phyloP scores from a whole-genome alignment of 306 rosid genomes.

The Cyamopsis tetragonoloba region DNA sequence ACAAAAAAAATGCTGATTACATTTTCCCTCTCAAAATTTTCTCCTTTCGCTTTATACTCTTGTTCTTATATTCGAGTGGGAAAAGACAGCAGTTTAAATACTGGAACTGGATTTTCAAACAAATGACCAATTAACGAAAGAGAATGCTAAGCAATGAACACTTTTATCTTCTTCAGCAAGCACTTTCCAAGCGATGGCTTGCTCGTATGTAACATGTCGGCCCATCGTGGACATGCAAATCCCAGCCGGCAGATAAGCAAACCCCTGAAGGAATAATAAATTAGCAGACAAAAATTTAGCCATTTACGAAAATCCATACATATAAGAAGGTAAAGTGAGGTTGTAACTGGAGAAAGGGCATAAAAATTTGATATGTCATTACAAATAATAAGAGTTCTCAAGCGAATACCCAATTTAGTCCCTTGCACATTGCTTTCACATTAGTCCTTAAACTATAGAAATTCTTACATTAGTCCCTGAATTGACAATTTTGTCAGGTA shows the following conservation, averaged over 20 bases:
- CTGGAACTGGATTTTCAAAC: constrained; percentile 55
- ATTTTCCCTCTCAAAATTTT: constrained; percentile 21
- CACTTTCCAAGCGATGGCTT: constrained; percentile 93
- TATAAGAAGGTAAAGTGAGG: background rate
- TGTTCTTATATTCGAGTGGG: constrained; percentile 24
- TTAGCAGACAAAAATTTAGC: background rate
- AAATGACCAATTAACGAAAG: constrained; percentile 95
- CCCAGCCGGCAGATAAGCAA: constrained; percentile 78
- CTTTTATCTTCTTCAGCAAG: constrained; percentile 59
- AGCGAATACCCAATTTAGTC: too few relatives aligned
- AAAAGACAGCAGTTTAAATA: constrained; percentile 14
- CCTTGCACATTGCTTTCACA: too few relatives aligned
- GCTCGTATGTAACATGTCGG: constrained; percentile 76
- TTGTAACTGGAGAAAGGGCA: background rate
- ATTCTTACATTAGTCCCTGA: too few relatives aligned
- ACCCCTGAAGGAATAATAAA: constrained; percentile 46
- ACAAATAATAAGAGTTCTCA: too few relatives aligned
- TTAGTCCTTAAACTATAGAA: too few relatives aligned
- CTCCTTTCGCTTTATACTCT: constrained; percentile 1
- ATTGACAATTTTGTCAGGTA: too few relatives aligned
- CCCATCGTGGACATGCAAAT: constrained; percentile 97
- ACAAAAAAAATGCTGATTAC: constrained; percentile 42
- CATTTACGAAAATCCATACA: background rate
- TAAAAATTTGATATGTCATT: background rate
- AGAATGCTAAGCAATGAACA: constrained; percentile 89